Evolutionary conservation across 2,329 filamentous ascomycete genomes (phyloP), one percentile per base, ranked within the genome.

Genomic region (Fusarium chuoi): DNA sequence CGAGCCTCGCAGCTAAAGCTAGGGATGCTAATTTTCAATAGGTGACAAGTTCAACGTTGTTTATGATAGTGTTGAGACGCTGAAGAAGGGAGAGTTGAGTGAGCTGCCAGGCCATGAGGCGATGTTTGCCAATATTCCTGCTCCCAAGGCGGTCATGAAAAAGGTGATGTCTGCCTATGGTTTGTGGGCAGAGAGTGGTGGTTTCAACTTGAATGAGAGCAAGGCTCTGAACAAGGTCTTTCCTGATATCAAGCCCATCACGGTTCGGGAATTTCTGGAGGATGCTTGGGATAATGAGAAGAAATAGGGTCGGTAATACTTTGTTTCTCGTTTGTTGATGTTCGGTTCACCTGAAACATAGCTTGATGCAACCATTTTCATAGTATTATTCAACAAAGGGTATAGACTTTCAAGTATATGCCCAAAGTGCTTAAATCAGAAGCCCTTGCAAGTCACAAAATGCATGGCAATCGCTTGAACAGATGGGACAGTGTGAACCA

Each of bases 81-180:
- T 71, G 12, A 20, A 67, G 36, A 62, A 51, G 7, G 51, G 69
- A 3, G 45, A 71, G 15, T 24, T 67, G 24, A 71, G 57, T 7
- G 67, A 63, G 22, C 22, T 71, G 1, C 62, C 67, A 6, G 62
- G 67, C 1, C 62, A 67, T 10, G 33, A 30, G 2, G 42, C 56
- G 4, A 38, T 56, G 35, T 71, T 66, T 18, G 35, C 30, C 22
- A 41, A 36, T 26, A 55, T 59, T 12, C 62, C 66, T 3, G 63
- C 28, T 0, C 62, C 66, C 1, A 66, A 70, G 28, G 26, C 26
- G 17, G 38, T 58, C 3, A 13, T 68, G 3, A 46, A 63, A 10
- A 55, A 56, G 13, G 42, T 33, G 0, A 54, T 63, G 51, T 35
- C 58, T 15, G 51, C 44, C 3, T 68, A 68, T 17, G 33, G 45